These are phyloP conservation scores for Glarea lozoyensis DNA, from an alignment of 495 filamentous ascomycete species.

Conservation along the genomic window DNA sequence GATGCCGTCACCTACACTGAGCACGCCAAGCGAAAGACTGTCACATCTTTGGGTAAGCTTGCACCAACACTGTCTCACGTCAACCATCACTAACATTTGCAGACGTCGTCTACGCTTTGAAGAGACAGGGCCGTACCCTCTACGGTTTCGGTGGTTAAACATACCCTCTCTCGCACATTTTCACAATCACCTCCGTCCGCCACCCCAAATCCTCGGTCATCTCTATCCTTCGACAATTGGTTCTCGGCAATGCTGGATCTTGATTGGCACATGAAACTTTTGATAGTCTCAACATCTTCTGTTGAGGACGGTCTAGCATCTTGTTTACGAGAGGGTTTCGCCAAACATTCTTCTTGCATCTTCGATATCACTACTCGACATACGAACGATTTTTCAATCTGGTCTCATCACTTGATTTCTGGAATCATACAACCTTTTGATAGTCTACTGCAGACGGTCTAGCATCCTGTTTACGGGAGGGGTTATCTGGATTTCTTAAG, in stretches of 20 bases:
- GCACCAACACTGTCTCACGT: no score
- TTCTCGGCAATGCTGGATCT: slow-evolving; percentile 6
- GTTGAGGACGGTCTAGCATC: slow-evolving; percentile 23
- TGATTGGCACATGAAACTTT: slow-evolving; percentile 22
- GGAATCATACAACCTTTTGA: slow-evolving; percentile 21
- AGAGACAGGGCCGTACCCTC: slow-evolving; percentile 90
- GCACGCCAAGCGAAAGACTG: slow-evolving; percentile 51
- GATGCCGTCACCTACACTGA: slow-evolving; percentile 85
- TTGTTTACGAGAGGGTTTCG: slow-evolving; percentile 26
- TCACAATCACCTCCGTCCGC: slow-evolving; percentile 6
- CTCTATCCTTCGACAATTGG: slow-evolving; percentile 9
- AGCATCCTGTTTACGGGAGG: slow-evolving; percentile 26
- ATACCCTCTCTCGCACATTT: slow-evolving; percentile 6
- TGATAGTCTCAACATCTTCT: no score
- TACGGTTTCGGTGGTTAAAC: slow-evolving; percentile 93
- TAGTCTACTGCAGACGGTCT: slow-evolving; percentile 23
- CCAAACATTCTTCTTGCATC: slow-evolving; percentile 17
- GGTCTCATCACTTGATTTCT: slow-evolving; percentile 13
- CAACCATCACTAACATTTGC: no score
- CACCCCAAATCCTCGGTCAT: slow-evolving; percentile 12
- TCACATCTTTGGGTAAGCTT: slow-evolving; percentile 82
- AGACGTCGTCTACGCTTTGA: slow-evolving; percentile 94
- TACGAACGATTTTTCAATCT: no score
- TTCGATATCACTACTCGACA: no score
- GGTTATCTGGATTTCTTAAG: slow-evolving; percentile 10